These are phyloP conservation scores for Setomelanomma holmii DNA, from an alignment of 2,329 filamentous ascomycete genomes.

Conservation along the genomic window DNA sequence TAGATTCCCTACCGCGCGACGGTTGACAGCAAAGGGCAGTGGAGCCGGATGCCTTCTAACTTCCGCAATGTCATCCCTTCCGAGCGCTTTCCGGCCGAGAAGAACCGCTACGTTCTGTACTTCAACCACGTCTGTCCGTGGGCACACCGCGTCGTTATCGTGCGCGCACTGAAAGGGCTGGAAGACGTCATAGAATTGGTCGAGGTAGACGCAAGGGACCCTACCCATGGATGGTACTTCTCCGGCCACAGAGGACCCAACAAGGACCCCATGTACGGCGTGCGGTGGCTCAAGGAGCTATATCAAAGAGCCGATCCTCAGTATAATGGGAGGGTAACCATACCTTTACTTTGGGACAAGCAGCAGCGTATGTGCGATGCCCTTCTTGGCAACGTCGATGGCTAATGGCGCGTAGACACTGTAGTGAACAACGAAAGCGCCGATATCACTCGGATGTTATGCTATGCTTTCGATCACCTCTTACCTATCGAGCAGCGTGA, in stretches of 20 bases:
- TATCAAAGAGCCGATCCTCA: conserved; percentile 72
- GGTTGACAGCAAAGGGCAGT: conserved; percentile 56
- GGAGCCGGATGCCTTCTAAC: conserved; percentile 59
- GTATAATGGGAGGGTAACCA: conserved; percentile 69
- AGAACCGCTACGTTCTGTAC: conserved; percentile 68
- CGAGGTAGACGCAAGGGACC: conserved; percentile 47
- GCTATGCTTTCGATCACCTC: conserved; percentile 41
- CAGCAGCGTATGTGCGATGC: conserved; percentile 51
- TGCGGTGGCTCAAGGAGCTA: conserved; percentile 62
- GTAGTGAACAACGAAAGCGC: conserved; percentile 47
- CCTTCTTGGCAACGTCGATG: not conserved
- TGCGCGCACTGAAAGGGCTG: conserved; percentile 59
- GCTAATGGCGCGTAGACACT: conserved; percentile 28
- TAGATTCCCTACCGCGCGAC: conserved; percentile 6
- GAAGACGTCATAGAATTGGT: conserved; percentile 59
- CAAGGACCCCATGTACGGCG: conserved; percentile 38
- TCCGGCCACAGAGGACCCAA: conserved; percentile 34
- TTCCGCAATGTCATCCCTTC: conserved; percentile 66
- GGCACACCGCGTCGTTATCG: conserved; percentile 62
- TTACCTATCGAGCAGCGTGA: conserved; percentile 61
- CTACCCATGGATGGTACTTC: conserved; percentile 43
- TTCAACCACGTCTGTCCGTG: conserved; percentile 68
- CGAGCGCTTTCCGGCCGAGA: conserved; percentile 64
- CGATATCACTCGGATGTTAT: conserved; percentile 45
- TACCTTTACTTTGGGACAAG: conserved; percentile 78